A percentile compares a stretch with the other conserved stretches of the same genome.
These are phyloP conservation scores for Leccinum pachyderme DNA, from an alignment of 1,284 basidiomycete species.

Conservation along the genomic window DNA sequence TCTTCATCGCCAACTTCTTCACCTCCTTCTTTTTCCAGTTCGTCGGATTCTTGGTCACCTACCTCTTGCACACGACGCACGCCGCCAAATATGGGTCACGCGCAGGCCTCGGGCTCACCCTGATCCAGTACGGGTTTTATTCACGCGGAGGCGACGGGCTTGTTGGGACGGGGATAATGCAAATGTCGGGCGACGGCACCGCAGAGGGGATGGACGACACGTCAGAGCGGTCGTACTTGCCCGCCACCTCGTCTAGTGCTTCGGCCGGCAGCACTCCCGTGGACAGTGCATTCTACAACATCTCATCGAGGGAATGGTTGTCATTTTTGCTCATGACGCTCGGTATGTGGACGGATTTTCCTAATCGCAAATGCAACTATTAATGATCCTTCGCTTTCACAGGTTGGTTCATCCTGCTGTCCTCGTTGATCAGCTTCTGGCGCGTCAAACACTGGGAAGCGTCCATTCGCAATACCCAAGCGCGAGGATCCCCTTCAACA, in stretches of 20 bases:
- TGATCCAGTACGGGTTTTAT: constrained; percentile 86
- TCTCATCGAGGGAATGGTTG: constrained; percentile 73
- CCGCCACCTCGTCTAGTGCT: constrained; percentile 11
- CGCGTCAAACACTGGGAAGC: constrained; percentile 80
- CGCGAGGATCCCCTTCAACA: constrained; percentile 35
- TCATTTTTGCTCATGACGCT: constrained; percentile 89
- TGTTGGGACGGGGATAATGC: constrained; percentile 8
- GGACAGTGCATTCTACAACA: constrained; percentile 21
- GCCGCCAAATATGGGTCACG: constrained; percentile 93
- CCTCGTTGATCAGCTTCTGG: constrained; percentile 79
- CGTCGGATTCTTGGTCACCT: constrained; percentile 92
- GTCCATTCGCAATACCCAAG: constrained; percentile 50
- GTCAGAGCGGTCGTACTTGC: constrained; percentile 14
- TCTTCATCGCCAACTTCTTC: constrained; percentile 79
- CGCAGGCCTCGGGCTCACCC: constrained; percentile 90
- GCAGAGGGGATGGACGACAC: constrained; percentile 1
- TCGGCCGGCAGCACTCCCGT: constrained; percentile 6
- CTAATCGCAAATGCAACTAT: not conserved
- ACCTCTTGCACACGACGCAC: constrained; percentile 91
- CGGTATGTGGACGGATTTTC: constrained; percentile 43
- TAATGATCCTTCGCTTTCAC: not conserved
- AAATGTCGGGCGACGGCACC: constrained; percentile 7
- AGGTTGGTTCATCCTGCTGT: constrained; percentile 89
- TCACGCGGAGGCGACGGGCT: constrained; percentile 41
- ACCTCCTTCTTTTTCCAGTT: constrained; percentile 97